Base-by-base conservation (phyloP, 1,284 basidiomycete species). In the Chalciporus sp. region DNA sequence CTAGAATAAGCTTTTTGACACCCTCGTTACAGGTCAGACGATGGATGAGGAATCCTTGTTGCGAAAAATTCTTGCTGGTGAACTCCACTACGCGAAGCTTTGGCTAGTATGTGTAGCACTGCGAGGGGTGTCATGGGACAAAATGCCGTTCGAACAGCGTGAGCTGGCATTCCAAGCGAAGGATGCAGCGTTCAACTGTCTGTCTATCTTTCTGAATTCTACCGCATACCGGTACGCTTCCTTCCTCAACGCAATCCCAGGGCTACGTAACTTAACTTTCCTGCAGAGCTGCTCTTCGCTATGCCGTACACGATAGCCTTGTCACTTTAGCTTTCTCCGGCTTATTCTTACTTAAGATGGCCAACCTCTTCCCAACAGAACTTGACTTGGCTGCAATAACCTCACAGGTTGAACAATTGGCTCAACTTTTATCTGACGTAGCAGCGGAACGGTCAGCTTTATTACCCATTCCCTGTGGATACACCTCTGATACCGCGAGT, bases 151-250 rank as follows among this genome's bases (percentile, higher is more conserved):
- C 55, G 94, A 95, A 67, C 94, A 96, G 69, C 85, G 92, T 31
- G 94, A 96, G 69, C 81, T 97, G 42, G 94, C 94, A 7, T 94
- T 96, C 76, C 90, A 94, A 65, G 94, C 94, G 8, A 95, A 95
- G 71, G 90, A 95, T 62, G 91, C 93, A 0, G 94, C 94, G 2
- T 85, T 88, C 48, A 86, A 86, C 52, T 95, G 92, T 69, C 75
- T 97, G 37, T 82, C 84, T 33, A 88, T 90, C 55, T 91, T 94
- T 70, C 76, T 94, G 58, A 85, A 82, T 56, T 90, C 89, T 28
- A 77, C 84, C 3, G 86, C 88, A 45, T 93, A 93, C 64, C 79
- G 88, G 88, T 88, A 79, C 62, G 31, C 49, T 37, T 19, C 27
- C 28, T 33, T 23, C 39, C 19, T 60, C 35, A 14, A 43, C 49